Conservation (phyloP, 1,139 yeast species). For the Hyphopichia pseudoburtonii region DNA sequence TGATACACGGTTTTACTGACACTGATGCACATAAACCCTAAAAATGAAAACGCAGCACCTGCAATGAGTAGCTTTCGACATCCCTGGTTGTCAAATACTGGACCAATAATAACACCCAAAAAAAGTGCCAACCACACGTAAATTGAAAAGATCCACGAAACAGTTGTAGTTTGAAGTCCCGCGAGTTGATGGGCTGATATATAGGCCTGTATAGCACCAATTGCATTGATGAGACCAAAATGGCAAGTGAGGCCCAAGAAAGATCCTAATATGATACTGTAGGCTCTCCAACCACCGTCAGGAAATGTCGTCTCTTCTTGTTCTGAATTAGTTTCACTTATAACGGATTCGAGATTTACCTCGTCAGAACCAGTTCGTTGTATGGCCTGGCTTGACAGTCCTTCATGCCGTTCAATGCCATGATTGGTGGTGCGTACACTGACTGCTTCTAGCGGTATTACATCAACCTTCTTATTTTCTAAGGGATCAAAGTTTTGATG, state of each 20-base stretch:
- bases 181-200: constrained; percentile 32
- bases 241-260: constrained; percentile 31
- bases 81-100: constrained; percentile 36
- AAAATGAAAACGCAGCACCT: constrained; percentile 27
- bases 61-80: constrained; percentile 23
- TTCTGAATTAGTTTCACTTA: no score
- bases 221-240: constrained; percentile 32
- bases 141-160: constrained; percentile 36
- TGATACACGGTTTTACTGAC: constrained; percentile 30
- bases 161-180: constrained; percentile 15
- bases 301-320: constrained; percentile 12
- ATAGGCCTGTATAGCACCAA: constrained; percentile 40
- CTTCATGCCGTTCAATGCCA: no score
- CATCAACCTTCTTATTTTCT: no score
- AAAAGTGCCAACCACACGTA: constrained; percentile 32
- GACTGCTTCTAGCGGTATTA: no score
- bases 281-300: constrained; percentile 32
- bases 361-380: no score
- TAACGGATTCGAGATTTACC: no score
- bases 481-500: no score
- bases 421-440: no score
- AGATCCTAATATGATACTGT: constrained; percentile 34
- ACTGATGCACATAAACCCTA: constrained; percentile 37
- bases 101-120: constrained; percentile 35
- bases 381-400: no score